phyloP scores from a whole-genome alignment of 2,329 filamentous ascomycete species.

The Pezicula carpinea region DNA sequence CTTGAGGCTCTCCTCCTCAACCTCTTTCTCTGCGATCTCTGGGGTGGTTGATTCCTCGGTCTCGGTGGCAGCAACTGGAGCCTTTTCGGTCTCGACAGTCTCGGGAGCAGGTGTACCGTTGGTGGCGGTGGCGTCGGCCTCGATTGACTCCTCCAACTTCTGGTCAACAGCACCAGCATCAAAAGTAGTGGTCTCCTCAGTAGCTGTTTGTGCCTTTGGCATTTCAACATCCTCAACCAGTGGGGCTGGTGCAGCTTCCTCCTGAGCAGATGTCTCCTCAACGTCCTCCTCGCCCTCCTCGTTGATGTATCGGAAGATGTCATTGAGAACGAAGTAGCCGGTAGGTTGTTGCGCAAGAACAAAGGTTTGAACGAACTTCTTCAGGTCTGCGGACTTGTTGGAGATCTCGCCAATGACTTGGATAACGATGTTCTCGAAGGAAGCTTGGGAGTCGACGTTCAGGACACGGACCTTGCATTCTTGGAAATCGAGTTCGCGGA shows the following conservation, averaged over 20 bases:
- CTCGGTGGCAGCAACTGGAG: constrained; percentile 25
- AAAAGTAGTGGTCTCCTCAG: constrained; percentile 32
- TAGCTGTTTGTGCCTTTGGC: constrained; percentile 26
- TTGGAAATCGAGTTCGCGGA: constrained; percentile 88
- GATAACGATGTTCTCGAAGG: constrained; percentile 89
- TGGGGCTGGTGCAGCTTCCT: constrained; percentile 20
- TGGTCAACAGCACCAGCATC: constrained; percentile 60
- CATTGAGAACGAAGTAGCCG: constrained; percentile 97
- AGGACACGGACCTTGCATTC: constrained; percentile 98
- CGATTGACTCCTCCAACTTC: constrained; percentile 65
- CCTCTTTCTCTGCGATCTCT: constrained; percentile 35
- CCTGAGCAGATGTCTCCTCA: constrained; percentile 30
- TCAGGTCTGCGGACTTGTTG: constrained; percentile 84
- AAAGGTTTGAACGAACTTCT: constrained; percentile 97
- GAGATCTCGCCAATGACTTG: constrained; percentile 98
- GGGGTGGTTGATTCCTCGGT: constrained; percentile 24
- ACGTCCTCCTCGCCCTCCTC: constrained; percentile 74
- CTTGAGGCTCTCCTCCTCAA: constrained; percentile 47
- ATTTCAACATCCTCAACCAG: constrained; percentile 28
- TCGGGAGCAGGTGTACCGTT: constrained; percentile 35
- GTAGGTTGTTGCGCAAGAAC: constrained; percentile 94
- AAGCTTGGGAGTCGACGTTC: constrained; percentile 95
- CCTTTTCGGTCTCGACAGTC: constrained; percentile 35
- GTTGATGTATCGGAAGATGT: constrained; percentile 91
- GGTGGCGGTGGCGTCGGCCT: constrained; percentile 34